phyloP scores from a whole-genome alignment of 2,329 filamentous ascomycete species.

The Cladosporium sp. region DNA sequence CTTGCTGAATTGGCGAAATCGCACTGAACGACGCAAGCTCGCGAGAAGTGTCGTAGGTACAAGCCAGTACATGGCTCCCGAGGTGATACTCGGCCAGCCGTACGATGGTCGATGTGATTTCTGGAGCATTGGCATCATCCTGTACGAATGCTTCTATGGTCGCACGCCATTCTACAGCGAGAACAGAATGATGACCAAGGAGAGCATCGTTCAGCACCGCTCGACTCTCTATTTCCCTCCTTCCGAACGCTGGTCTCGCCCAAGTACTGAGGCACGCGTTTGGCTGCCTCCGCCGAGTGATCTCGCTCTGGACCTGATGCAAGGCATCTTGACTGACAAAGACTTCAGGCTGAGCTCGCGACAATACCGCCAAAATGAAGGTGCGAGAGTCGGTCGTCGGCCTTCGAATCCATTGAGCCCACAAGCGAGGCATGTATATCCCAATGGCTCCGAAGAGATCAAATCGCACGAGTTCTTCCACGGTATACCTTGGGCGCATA shows the following conservation, averaged over 20 bases:
- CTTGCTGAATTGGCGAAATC: slow-evolving; percentile 41
- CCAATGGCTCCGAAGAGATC: slow-evolving; percentile 83
- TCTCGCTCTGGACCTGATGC: slow-evolving; percentile 73
- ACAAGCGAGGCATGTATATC: slow-evolving; percentile 58
- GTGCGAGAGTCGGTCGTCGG: slow-evolving; percentile 25
- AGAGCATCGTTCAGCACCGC: slow-evolving; percentile 74
- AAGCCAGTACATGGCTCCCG: slow-evolving; percentile 97
- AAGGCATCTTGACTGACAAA: slow-evolving; percentile 67
- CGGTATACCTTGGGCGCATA: slow-evolving; percentile 69
- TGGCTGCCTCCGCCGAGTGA: slow-evolving; percentile 54
- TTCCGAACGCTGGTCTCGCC: slow-evolving; percentile 48
- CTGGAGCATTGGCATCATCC: slow-evolving; percentile 94
- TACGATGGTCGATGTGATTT: slow-evolving; percentile 95
- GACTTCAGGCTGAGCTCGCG: slow-evolving; percentile 70
- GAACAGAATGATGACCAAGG: slow-evolving; percentile 76
- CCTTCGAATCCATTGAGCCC: slow-evolving; percentile 46
- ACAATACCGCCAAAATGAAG: slow-evolving; percentile 67
- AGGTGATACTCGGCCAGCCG: slow-evolving; percentile 74
- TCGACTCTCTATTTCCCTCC: slow-evolving; percentile 67
- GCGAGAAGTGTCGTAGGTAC: slow-evolving; percentile 89
- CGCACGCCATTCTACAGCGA: slow-evolving; percentile 85
- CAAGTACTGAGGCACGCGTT: slow-evolving; percentile 31
- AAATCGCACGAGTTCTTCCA: slow-evolving; percentile 84
- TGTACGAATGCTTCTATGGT: slow-evolving; percentile 92
- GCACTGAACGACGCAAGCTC: slow-evolving; percentile 58